Evolutionary conservation across 768 basidiomycete genomes (phyloP).

Genomic region (Thelephora ganbajun): DNA sequence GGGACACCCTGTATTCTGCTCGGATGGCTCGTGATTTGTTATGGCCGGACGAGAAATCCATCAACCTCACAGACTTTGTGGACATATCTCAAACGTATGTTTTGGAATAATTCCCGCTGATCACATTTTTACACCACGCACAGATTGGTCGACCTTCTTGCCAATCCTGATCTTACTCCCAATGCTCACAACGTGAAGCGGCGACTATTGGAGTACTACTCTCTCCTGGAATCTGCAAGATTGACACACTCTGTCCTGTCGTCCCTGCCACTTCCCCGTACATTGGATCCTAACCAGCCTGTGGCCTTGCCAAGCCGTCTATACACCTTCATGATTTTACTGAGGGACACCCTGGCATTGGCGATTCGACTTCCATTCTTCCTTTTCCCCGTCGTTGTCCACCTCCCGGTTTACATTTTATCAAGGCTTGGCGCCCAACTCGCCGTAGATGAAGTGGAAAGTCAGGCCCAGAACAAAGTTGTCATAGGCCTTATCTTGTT

Average conservation of each 20-base stretch:
- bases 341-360: conserved; percentile 62
- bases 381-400: conserved; percentile 70
- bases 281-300: conserved; percentile 68
- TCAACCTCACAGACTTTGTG: conserved; percentile 74
- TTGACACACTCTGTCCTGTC: conserved; percentile 80
- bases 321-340: conserved; percentile 60
- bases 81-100: conserved; percentile 82
- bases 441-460: conserved; percentile 80
- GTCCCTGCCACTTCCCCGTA: conserved; percentile 70
- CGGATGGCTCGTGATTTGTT: conserved; percentile 88
- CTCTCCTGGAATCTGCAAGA: conserved; percentile 65
- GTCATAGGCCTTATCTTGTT: conserved; percentile 69
- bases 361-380: conserved; percentile 80
- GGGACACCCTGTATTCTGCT: conserved; percentile 83
- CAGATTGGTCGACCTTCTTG: conserved; percentile 83
- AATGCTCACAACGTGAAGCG: conserved; percentile 50
- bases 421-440: conserved; percentile 61
- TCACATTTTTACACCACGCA: background rate
- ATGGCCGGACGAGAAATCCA: conserved; percentile 72
- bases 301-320: conserved; percentile 70
- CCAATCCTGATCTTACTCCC: conserved; percentile 45
- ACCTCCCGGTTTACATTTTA: conserved; percentile 77
- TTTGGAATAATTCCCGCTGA: background rate
- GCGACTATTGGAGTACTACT: conserved; percentile 76
- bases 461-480: conserved; percentile 94